These are phyloP conservation scores for Puccinellia tenuiflora DNA, from an alignment of 176 grass and related monocot genomes.

Conservation along the genomic window DNA sequence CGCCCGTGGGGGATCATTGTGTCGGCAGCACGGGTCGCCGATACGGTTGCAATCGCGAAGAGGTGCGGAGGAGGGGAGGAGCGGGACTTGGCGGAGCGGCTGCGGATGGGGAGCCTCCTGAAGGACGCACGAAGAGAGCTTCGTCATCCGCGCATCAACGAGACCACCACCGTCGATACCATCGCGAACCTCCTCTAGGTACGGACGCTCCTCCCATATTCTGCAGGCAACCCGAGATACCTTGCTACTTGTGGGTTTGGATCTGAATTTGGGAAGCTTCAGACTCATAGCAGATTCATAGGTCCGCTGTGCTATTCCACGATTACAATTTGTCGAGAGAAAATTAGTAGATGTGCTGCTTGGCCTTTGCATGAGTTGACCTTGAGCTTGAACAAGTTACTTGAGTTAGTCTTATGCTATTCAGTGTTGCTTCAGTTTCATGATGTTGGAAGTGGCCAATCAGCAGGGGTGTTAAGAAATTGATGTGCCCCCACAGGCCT, in stretches of 20 bases:
- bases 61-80: no score
- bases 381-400: not conserved
- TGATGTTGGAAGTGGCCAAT: not conserved
- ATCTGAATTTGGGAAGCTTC: conserved; percentile 36
- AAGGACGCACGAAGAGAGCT: no score
- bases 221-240: not conserved
- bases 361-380: not conserved
- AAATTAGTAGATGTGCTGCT: not conserved
- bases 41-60: no score
- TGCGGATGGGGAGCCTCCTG: no score
- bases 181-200: conserved; percentile 95
- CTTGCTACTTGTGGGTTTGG: not conserved
- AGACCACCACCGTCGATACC: conserved; percentile 92
- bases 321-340: not conserved
- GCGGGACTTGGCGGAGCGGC: no score
- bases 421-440: not conserved
- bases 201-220: not conserved
- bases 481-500: not conserved
- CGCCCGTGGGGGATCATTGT: no score
- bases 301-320: not conserved
- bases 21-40: no score
- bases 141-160: conserved; percentile 83
- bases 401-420: not conserved
- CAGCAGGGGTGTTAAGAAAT: not conserved
- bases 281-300: not conserved